Evolutionary conservation across 495 filamentous ascomycete genomes (phyloP).

Genomic region (Chaetomidium leptoderma): DNA sequence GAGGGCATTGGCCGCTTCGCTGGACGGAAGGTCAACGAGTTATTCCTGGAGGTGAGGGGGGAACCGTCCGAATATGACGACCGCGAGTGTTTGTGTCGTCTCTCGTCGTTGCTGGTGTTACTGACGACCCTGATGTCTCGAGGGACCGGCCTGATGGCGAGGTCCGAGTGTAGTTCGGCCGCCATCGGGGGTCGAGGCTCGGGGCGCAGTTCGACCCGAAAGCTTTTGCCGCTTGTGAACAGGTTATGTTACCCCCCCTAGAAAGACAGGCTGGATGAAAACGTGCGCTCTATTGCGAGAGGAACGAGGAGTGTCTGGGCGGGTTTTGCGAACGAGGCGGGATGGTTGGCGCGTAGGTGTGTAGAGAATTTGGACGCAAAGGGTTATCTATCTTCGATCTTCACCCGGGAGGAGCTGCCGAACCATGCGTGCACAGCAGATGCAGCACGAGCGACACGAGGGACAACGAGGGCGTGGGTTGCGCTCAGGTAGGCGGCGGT

Average conservation of each 20-base stretch:
- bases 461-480: neutral
- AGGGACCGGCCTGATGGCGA: conserved; percentile 40
- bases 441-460: neutral
- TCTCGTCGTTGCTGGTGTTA: conserved; percentile 30
- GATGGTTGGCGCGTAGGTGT: neutral
- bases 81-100: conserved; percentile 49
- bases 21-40: conserved; percentile 47
- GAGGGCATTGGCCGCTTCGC: conserved; percentile 50
- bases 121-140: conserved; percentile 31
- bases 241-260: neutral
- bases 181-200: conserved; percentile 30
- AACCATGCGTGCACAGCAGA: neutral
- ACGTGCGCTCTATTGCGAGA: neutral
- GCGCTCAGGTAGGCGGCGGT: neutral
- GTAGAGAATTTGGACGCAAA: conserved; percentile 10
- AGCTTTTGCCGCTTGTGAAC: neutral
- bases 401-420: conserved; percentile 7
- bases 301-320: neutral
- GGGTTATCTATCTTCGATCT: conserved; percentile 18
- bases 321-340: neutral
- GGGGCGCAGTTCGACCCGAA: neutral
- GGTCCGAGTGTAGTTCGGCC: conserved; percentile 38
- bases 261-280: neutral
- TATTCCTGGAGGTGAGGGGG: conserved; percentile 47
- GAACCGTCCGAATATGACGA: conserved; percentile 51